Percentiles rank a stretch among this genome's conserved stretches.
Conservation (phyloP, 2,329 filamentous ascomycete species). For the Rutstroemia sp. region DNA sequence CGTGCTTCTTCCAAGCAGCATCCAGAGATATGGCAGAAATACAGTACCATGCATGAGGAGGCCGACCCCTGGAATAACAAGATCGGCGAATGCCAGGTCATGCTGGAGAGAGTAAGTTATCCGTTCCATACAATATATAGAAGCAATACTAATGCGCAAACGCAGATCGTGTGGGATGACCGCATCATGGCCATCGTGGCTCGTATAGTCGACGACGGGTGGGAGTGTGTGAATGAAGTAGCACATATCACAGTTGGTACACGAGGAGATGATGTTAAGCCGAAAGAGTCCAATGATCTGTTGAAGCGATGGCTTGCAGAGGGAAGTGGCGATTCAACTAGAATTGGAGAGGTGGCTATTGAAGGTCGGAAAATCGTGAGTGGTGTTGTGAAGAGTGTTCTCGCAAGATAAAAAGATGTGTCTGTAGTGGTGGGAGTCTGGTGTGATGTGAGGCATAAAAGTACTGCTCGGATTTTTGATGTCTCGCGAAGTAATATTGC, state of each 20-base stretch:
- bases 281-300: constrained; percentile 88
- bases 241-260: constrained; percentile 91
- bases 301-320: constrained; percentile 65
- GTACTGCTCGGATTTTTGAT: background rate
- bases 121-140: background rate
- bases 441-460: too few species aligned
- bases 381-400: constrained; percentile 25
- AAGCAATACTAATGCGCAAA: background rate
- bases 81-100: constrained; percentile 57
- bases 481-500: too few species aligned
- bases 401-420: constrained; percentile 17
- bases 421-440: background rate
- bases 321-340: constrained; percentile 34
- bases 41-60: constrained; percentile 49
- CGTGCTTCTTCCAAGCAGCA: constrained; percentile 53
- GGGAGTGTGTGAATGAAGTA: constrained; percentile 68
- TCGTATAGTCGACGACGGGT: constrained; percentile 55
- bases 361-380: constrained; percentile 21
- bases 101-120: constrained; percentile 49
- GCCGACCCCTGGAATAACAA: constrained; percentile 29
- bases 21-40: constrained; percentile 68
- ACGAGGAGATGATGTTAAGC: constrained; percentile 65
- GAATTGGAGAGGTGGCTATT: constrained; percentile 27
- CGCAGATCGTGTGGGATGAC: constrained; percentile 71
- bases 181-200: constrained; percentile 89